Base-by-base conservation (phyloP, 2,329 filamentous ascomycete species). In the Thielaviopsis populi region DNA sequence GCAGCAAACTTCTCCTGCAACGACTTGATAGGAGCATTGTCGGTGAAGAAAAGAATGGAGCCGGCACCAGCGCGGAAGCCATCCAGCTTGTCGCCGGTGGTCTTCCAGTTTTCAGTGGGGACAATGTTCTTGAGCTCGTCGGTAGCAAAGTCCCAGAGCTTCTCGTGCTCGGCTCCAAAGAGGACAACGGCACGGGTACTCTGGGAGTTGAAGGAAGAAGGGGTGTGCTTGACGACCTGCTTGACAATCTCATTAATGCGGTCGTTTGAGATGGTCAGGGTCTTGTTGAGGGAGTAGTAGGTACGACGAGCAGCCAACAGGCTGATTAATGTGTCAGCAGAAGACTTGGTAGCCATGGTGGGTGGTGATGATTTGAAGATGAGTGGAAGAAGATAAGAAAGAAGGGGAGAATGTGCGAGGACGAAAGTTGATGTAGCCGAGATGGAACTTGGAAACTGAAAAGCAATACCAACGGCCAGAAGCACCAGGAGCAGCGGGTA, bases 201-300 rank as follows among this genome's bases (percentile, higher is more conserved):
- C 78, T 96, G 91, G 50, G 84, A 88, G 83, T 96, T 96, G 85
- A 96, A 96, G 68, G 86, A 84, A 62, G 83, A 87, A 50, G 91
- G 91, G 1, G 86, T 80, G 73, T 90, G 79, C 66, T 83, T 77
- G 69, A 94, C 78, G 63, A 83, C 79, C 69, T 83, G 73, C 73
- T 79, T 76, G 73, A 85, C 80, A 71, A 91, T 82, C 70, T 87
- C 81, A 70, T 82, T 76, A 74, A 91, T 78, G 70, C 81, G 78
- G 69, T 79, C 78, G 42, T 70, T 61, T 69, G 78, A 73, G 73
- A 86, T 77, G 71, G 83, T 71, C 30, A 86, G 78, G 67, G 82
- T 75, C 75, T 86, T 86, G 78, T 78, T 81, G 65, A 89, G 81
- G 62, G 78, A 74, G 77, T 91, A 90, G 79, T 80, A 75, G 72